Evolutionary conservation across 805 yeast species (phyloP), one percentile per base, ranked within the genome.

Genomic region (Saturnispora zaruensis): DNA sequence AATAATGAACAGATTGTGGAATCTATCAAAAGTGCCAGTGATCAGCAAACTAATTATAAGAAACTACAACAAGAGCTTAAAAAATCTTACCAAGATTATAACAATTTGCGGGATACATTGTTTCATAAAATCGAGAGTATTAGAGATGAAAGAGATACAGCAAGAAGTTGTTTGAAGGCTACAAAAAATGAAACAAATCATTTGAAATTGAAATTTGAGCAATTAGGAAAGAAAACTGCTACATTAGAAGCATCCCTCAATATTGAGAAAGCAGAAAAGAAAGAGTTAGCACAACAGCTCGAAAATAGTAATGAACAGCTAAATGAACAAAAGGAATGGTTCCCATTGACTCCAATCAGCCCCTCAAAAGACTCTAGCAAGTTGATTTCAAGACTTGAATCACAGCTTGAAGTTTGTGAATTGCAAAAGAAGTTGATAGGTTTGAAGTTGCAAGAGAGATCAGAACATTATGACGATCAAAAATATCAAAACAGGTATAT

Each of bases 361-460:
- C 60, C 65, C n/a, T 44, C 57, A 6, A 40, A 49, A n/a, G 38
- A 47, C 21, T 44, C 52, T 7, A 41, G 32, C 8, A 30, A 21
- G 4, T 23, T 48, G 16, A 30, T 44, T 20, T 18, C 23, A 13
- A 42, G 36, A 13, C 23, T 32, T 9, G 37, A 45, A 28, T 43
- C 25, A 14, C 55, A 50, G 18, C 8, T 61, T 18, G 58, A 54
- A 18, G 55, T 67, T 13, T 59, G 69, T 32, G 69, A 69, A 42
- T 66, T 66, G 44, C 77, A 77, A 58, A 62, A 70, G 53, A 71
- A 71, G 32, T 69, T 74, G 49, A 74, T 71, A 60, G 71, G 66
- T 55, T 72, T 78, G 47, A 75, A 72, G 55, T 63, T 76, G 44
- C 70, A 71, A 43, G 79, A 78, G 50, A 60, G 71, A 47, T 65